Evolutionary conservation across 108 stramenopile genomes (phyloP).

Genomic region (Craspedostauros australis): DNA sequence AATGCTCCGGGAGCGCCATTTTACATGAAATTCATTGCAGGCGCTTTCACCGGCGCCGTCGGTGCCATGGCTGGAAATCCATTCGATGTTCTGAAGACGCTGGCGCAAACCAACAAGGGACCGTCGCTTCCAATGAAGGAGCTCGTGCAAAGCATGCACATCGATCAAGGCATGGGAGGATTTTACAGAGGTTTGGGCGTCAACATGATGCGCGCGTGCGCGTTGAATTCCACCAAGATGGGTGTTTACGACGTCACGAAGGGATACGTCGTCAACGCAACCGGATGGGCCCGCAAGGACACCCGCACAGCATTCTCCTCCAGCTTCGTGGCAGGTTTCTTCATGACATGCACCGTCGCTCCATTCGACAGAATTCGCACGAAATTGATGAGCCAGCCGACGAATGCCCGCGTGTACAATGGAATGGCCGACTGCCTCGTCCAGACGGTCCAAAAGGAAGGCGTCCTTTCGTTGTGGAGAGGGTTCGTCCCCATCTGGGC

Average conservation of each 20-base stretch:
- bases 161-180: slow-evolving; percentile 48
- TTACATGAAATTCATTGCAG: slow-evolving; percentile 72
- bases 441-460: slow-evolving; percentile 47
- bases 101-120: slow-evolving; percentile 78
- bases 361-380: slow-evolving; percentile 53
- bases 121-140: slow-evolving; percentile 25
- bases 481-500: slow-evolving; percentile 70
- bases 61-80: slow-evolving; percentile 79
- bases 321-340: slow-evolving; percentile 31
- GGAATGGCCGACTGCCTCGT: slow-evolving; percentile 42
- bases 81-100: slow-evolving; percentile 83
- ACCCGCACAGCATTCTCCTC: slow-evolving; percentile 33
- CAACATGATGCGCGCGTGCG: slow-evolving; percentile 55
- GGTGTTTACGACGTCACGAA: slow-evolving; percentile 76
- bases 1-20: slow-evolving; percentile 45
- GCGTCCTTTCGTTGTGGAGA: slow-evolving; percentile 36
- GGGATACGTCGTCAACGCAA: slow-evolving; percentile 47
- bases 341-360: slow-evolving; percentile 80
- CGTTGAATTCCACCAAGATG: slow-evolving; percentile 71
- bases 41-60: slow-evolving; percentile 68
- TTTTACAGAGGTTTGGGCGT: slow-evolving; percentile 62
- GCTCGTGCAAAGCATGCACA: slow-evolving; percentile 41
- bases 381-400: slow-evolving; percentile 55
- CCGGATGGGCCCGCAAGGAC: slow-evolving; percentile 45
- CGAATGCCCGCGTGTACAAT: slow-evolving; percentile 38